A percentile compares a stretch with the other conserved stretches of the same genome.
Conservation (phyloP, 306 rosid genomes). For the Rosa chinensis region DNA sequence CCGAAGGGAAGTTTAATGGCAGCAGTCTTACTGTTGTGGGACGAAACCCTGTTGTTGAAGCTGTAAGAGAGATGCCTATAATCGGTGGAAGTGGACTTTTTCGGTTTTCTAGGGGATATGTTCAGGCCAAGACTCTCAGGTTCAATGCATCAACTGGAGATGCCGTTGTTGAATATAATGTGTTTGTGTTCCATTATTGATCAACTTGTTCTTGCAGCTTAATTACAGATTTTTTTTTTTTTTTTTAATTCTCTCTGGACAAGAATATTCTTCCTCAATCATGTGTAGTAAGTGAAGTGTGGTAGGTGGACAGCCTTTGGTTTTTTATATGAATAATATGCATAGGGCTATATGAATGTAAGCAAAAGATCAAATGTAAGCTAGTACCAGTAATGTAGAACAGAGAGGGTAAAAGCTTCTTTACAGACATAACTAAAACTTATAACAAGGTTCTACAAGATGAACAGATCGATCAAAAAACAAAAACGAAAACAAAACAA, state of each 20-base stretch:
- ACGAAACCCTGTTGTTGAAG: constrained; percentile 18
- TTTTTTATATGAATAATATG: too few species aligned
- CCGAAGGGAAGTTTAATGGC: constrained; percentile 43
- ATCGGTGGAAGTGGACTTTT: constrained; percentile 53
- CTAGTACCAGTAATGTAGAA: too few species aligned
- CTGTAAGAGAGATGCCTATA: constrained; percentile 51
- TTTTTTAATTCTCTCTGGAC: neutral
- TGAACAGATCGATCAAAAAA: too few species aligned
- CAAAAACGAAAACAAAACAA: too few species aligned
- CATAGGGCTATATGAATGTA: too few species aligned
- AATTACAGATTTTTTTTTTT: neutral
- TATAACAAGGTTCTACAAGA: too few species aligned
- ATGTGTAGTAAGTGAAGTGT: neutral
- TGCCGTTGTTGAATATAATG: constrained; percentile 49
- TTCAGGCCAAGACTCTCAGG: constrained; percentile 33
- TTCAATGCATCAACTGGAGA: constrained; percentile 22
- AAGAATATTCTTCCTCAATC: neutral
- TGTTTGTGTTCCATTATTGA: constrained; percentile 44
- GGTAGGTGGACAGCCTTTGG: neutral
- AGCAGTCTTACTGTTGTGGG: constrained; percentile 52
- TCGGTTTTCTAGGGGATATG: constrained; percentile 57
- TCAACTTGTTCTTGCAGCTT: neutral
- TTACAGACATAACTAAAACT: too few species aligned
- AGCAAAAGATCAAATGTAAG: too few species aligned
- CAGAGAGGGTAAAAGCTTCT: too few species aligned